These are phyloP conservation scores for Coprinopsis sp. DNA, from an alignment of 768 basidiomycete species.

Conservation along the genomic window DNA sequence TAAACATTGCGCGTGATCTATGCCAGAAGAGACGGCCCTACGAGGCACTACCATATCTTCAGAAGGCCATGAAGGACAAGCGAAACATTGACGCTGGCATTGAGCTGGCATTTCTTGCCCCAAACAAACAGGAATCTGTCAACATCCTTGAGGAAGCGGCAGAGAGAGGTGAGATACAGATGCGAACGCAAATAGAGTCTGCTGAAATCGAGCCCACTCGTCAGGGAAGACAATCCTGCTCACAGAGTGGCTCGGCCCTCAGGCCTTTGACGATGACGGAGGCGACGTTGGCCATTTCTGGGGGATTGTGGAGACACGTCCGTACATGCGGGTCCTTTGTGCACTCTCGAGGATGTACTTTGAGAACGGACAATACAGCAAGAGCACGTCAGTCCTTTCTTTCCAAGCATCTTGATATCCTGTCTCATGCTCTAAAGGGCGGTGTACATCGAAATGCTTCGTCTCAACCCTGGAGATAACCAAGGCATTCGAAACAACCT, in stretches of 20 bases:
- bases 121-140: slow-evolving; percentile 21
- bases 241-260: not conserved
- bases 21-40: slow-evolving; percentile 26
- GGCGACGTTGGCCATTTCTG: slow-evolving; percentile 1
- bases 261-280: slow-evolving; percentile 1
- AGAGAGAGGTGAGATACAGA: not conserved
- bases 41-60: slow-evolving; percentile 35
- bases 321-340: not conserved
- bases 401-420: not conserved
- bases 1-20: slow-evolving; percentile 34
- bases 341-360: slow-evolving; percentile 1
- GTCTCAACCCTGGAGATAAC: slow-evolving; percentile 40
- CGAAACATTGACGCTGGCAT: slow-evolving; percentile 38
- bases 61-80: slow-evolving; percentile 34
- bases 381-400: not conserved
- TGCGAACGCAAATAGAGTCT: not conserved
- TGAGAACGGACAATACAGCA: not conserved
- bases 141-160: slow-evolving; percentile 24
- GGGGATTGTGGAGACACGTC: not conserved
- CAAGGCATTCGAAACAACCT: slow-evolving; percentile 33
- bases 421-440: not conserved
- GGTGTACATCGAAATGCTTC: slow-evolving; percentile 30
- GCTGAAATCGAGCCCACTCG: not conserved
- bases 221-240: not conserved
- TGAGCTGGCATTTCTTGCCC: slow-evolving; percentile 30